These are phyloP conservation scores for Candida buenavistaensis DNA, from an alignment of 1,139 yeast genomes.

Conservation along the genomic window DNA sequence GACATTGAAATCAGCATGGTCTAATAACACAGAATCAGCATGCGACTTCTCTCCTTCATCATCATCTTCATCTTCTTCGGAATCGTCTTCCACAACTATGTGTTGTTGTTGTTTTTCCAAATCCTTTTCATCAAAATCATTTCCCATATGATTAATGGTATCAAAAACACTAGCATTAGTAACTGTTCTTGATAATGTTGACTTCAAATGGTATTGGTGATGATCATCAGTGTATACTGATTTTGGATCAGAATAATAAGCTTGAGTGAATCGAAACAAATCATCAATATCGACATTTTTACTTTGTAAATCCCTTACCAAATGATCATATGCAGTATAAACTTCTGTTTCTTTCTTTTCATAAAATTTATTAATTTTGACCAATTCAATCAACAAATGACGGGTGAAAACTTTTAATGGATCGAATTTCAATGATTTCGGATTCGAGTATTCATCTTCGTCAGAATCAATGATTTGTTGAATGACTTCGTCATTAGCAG, in stretches of 20 bases:
- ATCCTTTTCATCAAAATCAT: conserved; percentile 14
- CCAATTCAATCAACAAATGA: conserved; percentile 55
- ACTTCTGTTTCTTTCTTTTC: conserved; percentile 48
- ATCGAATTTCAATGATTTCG: conserved; percentile 27
- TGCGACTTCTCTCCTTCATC: conserved; percentile 9
- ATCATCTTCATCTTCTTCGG: conserved; percentile 43
- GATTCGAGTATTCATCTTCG: conserved; percentile 16
- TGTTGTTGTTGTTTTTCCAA: conserved; percentile 21
- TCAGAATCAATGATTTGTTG: conserved; percentile 2
- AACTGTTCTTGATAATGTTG: conserved; percentile 29
- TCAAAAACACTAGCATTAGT: conserved; percentile 33
- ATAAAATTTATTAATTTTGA: conserved; percentile 59
- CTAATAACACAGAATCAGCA: conserved; percentile 38
- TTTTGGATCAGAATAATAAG: conserved; percentile 12
- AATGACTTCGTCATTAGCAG: not conserved
- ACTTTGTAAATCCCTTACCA: conserved; percentile 39
- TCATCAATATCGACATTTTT: conserved; percentile 31
- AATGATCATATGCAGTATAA: conserved; percentile 42
- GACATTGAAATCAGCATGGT: conserved; percentile 48
- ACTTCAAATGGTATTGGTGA: conserved; percentile 25
- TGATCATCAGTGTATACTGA: conserved; percentile 21
- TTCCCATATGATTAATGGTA: conserved; percentile 25
- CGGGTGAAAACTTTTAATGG: conserved; percentile 51
- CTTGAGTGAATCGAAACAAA: conserved; percentile 20
- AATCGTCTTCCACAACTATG: conserved; percentile 27